phyloP scores from a whole-genome alignment of 306 rosid genomes.

The Citrullus amarus region DNA sequence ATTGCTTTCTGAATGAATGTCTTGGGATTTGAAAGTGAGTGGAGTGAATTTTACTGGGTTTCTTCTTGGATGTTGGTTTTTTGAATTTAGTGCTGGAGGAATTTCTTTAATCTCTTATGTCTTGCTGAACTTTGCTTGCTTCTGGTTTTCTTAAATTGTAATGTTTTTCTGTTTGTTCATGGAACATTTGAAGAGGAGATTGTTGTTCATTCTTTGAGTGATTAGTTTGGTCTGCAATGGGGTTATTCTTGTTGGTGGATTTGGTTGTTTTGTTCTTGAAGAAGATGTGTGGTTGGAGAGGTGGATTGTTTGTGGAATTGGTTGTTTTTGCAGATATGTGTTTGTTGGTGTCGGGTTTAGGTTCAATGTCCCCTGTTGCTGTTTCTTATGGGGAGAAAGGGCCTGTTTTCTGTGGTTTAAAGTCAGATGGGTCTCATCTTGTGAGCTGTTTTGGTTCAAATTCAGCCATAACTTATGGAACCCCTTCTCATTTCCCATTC shows the following conservation, averaged over 20 bases:
- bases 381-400: conserved; percentile 83
- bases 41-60: not conserved
- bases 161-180: not conserved
- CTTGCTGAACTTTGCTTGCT: not conserved
- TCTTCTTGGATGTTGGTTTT: not conserved
- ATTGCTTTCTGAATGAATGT: not conserved
- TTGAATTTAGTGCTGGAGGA: not conserved
- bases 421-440: conserved; percentile 79
- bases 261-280: conserved; percentile 23
- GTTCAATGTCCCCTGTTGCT: conserved; percentile 88
- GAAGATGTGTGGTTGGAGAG: conserved; percentile 26
- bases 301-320: conserved; percentile 19
- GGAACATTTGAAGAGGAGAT: not conserved
- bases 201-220: not conserved
- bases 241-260: conserved; percentile 15
- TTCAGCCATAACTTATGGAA: conserved; percentile 62
- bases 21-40: not conserved
- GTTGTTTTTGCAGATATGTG: conserved; percentile 36
- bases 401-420: conserved; percentile 62
- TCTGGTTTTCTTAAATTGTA: not conserved
- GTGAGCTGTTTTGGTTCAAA: conserved; percentile 74
- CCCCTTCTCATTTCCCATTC: conserved; percentile 53
- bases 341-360: conserved; percentile 47
- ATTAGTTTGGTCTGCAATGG: conserved; percentile 22
- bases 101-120: not conserved